Conservation (phyloP, 116 monocot species). For the Trichopus zeylanicus region DNA sequence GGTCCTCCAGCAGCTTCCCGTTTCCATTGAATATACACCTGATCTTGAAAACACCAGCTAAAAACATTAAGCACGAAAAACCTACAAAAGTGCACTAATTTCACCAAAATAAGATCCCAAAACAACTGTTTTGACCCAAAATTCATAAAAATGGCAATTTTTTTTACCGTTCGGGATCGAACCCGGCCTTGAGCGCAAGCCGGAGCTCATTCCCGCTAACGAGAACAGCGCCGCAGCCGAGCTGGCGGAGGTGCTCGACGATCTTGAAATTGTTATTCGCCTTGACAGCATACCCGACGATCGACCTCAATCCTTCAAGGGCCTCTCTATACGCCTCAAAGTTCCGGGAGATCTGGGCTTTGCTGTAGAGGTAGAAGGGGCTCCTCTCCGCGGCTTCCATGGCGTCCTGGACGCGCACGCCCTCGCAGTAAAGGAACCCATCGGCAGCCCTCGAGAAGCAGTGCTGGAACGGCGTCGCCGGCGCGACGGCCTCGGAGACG, state of each 20-base stretch:
- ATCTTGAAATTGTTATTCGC: conserved; percentile 96
- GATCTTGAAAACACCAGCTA: conserved; percentile 1
- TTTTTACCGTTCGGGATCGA: conserved; percentile 74
- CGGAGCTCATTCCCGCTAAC: conserved; percentile 93
- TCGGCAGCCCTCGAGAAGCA: conserved; percentile 64
- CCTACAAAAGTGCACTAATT: background rate
- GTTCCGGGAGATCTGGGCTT: conserved; percentile 86
- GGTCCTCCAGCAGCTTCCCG: conserved; percentile 85
- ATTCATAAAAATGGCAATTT: no score
- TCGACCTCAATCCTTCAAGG: conserved; percentile 60
- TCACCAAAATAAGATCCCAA: background rate
- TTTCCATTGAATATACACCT: conserved; percentile 99
- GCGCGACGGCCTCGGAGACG: conserved; percentile 19
- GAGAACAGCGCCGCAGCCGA: conserved; percentile 89
- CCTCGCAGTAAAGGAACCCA: conserved; percentile 80
- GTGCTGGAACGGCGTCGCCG: conserved; percentile 18
- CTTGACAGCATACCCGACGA: conserved; percentile 95
- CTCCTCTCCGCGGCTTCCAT: conserved; percentile 58
- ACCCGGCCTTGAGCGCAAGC: conserved; percentile 78
- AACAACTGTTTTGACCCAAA: background rate
- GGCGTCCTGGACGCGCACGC: conserved; percentile 53
- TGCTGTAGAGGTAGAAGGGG: conserved; percentile 98
- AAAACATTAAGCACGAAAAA: background rate
- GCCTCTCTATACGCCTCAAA: conserved; percentile 73
- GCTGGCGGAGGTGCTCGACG: conserved; percentile 56